Evolutionary conservation across 768 basidiomycete genomes (phyloP).

Genomic region (Boletus barrowsii): DNA sequence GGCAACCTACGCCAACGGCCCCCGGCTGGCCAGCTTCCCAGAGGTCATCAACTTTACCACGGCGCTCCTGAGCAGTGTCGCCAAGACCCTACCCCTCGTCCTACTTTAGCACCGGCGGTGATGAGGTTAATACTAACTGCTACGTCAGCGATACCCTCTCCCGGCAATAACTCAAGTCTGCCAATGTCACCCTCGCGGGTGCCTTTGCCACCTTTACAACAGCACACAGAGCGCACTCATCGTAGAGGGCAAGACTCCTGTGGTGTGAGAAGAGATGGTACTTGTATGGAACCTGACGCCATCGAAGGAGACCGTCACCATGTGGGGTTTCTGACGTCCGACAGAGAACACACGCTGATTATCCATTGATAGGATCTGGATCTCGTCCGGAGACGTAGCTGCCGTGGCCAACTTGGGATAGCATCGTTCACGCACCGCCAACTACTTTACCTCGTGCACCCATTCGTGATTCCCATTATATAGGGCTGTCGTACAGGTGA

Average conservation of each 20-base stretch:
- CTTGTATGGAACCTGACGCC: slow-evolving; percentile 38
- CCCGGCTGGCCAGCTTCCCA: slow-evolving; percentile 74
- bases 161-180: slow-evolving; percentile 48
- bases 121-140: slow-evolving; percentile 71
- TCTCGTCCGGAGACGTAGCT: slow-evolving; percentile 39
- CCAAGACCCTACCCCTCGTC: slow-evolving; percentile 49
- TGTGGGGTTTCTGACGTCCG: slow-evolving; percentile 23
- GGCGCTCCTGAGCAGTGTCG: slow-evolving; percentile 50
- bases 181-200: slow-evolving; percentile 54
- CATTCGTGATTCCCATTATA: neutral
- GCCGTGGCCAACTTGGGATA: slow-evolving; percentile 39
- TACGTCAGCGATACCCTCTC: slow-evolving; percentile 62
- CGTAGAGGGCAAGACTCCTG: slow-evolving; percentile 62
- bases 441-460: slow-evolving; percentile 48
- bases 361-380: slow-evolving; percentile 39
- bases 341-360: neutral
- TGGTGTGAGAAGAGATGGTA: slow-evolving; percentile 78
- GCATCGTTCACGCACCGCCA: slow-evolving; percentile 46
- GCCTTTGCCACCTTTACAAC: slow-evolving; percentile 64
- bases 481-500: slow-evolving; percentile 48
- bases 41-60: slow-evolving; percentile 59
- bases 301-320: slow-evolving; percentile 40
- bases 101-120: slow-evolving; percentile 81
- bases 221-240: slow-evolving; percentile 56
- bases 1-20: slow-evolving; percentile 62